These are phyloP conservation scores for Forsythia viridissima DNA, from an alignment of 257 asterid genomes.

Conservation along the genomic window DNA sequence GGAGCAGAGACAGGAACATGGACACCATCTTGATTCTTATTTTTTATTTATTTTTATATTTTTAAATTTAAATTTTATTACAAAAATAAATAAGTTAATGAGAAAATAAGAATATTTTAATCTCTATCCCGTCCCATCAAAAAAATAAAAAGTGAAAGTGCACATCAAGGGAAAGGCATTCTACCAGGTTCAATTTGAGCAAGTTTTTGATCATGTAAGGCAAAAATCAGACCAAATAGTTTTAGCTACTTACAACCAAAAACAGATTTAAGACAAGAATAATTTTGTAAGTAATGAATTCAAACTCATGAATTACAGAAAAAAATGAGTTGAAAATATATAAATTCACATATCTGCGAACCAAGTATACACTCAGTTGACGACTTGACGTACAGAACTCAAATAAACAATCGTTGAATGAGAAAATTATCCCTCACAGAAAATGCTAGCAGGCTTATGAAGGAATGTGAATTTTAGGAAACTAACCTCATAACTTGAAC, in stretches of 20 bases:
- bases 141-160: no score
- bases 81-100: no score
- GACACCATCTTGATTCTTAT: no score
- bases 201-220: no score
- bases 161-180: no score
- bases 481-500: constrained; percentile 44
- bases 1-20: not conserved
- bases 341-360: not conserved
- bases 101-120: no score
- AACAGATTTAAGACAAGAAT: no score
- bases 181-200: no score
- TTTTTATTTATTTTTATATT: no score
- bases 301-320: not conserved
- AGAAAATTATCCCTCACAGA: not conserved
- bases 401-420: not conserved
- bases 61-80: no score
- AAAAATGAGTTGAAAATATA: not conserved
- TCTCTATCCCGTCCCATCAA: no score
- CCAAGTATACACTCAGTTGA: not conserved
- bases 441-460: no score
- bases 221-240: not conserved
- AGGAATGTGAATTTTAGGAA: not conserved
- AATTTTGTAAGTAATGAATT: not conserved
- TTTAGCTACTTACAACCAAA: not conserved
- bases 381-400: not conserved